Evolutionary conservation across 1,284 basidiomycete species (phyloP), one percentile per base, ranked within the genome.

Genomic region (Phellopilus nigrolimitatus): DNA sequence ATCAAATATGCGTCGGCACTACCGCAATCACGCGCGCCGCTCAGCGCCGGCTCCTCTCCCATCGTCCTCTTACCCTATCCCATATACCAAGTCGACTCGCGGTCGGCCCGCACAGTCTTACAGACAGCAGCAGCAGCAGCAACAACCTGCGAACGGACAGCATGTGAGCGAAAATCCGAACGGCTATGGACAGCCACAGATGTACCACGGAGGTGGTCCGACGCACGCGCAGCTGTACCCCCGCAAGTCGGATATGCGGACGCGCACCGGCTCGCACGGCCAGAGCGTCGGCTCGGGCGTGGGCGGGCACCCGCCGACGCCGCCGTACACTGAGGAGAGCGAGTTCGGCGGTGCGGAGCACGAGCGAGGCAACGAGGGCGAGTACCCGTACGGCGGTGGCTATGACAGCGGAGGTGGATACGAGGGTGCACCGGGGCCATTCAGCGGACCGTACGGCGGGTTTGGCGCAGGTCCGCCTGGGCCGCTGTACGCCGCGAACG

Each of bases 1-100:
- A 56, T 71, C 68, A 12, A 72, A 72, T 60, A 70, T 72, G 70
- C 67, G 71, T 28, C 61, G 71, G 13, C 70, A 72, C 58, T 66
- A 66, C 53, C 62, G 69, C 15, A 68, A 65, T 56, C 69, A 71
- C 37, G 47, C 62, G 19, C 39, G 48, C 25, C 47, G 38, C 13
- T 36, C 47, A 3, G 33, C 47, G 9, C 47, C 36, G 4, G 38
- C 15, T 19, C 17, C 10, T 6, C n/a, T 9, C 31, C n/a, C 10
- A 33, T 33, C 10, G n/a, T 33, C 31, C 10, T 33, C 31, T 12
- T 33, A 33, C 10, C 31, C 31, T n/a, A n/a, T n/a, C n/a, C n/a
- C n/a, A n/a, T n/a, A n/a, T n/a, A n/a, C n/a, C n/a, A n/a, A n/a
- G n/a, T n/a, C n/a, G n/a, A n/a, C n/a, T n/a, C n/a, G n/a, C n/a